phyloP scores from a whole-genome alignment of 306 rosid genomes.

The Dryas alaskensis region DNA sequence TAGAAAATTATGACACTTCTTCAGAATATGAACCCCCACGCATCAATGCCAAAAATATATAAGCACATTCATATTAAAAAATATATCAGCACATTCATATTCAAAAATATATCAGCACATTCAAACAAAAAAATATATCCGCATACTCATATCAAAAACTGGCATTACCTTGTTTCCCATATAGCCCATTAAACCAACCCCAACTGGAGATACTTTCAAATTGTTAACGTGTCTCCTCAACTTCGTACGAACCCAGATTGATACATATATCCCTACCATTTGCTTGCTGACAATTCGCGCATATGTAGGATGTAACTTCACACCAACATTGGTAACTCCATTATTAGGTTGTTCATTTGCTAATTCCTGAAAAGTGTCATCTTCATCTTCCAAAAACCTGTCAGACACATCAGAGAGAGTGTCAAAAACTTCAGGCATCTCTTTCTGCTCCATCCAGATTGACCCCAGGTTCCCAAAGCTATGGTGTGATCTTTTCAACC shows the following conservation, averaged over 20 bases:
- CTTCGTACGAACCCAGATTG: constrained; percentile 88
- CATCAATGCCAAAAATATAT: neutral
- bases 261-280: constrained; percentile 94
- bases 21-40: neutral
- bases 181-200: constrained; percentile 97
- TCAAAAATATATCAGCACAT: too few species aligned
- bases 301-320: constrained; percentile 45
- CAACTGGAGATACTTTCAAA: constrained; percentile 86
- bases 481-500: constrained; percentile 55
- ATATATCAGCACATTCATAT: too few species aligned
- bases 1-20: neutral
- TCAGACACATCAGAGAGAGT: constrained; percentile 45
- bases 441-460: constrained; percentile 44
- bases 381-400: constrained; percentile 46
- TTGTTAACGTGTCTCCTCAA: constrained; percentile 84
- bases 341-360: constrained; percentile 28
- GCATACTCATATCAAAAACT: neutral
- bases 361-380: constrained; percentile 47
- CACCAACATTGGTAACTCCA: constrained; percentile 12
- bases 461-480: constrained; percentile 63
- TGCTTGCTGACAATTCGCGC: constrained; percentile 94
- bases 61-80: neutral
- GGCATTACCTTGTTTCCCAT: constrained; percentile 93
- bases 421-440: constrained; percentile 47
- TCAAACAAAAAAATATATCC: neutral